Evolutionary conservation across 1,284 basidiomycete species (phyloP).

Genomic region (Rhodofomes roseus): DNA sequence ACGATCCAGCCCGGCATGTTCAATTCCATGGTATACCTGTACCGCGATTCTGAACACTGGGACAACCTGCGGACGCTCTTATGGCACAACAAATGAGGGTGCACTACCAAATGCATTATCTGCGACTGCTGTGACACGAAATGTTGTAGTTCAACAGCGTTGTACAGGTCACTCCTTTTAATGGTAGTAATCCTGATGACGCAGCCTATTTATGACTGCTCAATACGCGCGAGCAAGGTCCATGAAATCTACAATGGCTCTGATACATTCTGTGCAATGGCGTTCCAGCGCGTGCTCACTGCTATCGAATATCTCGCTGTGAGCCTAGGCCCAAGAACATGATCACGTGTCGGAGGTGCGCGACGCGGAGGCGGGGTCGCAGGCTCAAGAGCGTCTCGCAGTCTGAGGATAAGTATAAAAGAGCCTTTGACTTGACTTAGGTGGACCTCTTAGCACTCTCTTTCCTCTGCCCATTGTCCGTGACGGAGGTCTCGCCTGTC

Average conservation of each 20-base stretch:
- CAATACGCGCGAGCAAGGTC: too few relatives aligned
- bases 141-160: not conserved
- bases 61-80: slow-evolving; percentile 64
- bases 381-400: too few relatives aligned
- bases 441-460: not conserved
- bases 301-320: too few relatives aligned
- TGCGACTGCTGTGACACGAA: not conserved
- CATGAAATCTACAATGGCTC: too few relatives aligned
- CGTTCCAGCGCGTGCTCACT: too few relatives aligned
- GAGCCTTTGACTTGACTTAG: too few relatives aligned
- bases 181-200: not conserved
- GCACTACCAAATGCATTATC: not conserved
- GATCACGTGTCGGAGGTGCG: too few relatives aligned
- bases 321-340: too few relatives aligned
- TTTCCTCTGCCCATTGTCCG: not conserved
- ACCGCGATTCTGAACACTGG: slow-evolving; percentile 79
- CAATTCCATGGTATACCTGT: slow-evolving; percentile 79
- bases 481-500: not conserved
- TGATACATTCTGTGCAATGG: too few relatives aligned
- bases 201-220: too few relatives aligned
- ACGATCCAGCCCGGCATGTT: slow-evolving; percentile 93
- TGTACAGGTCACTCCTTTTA: not conserved
- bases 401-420: too few relatives aligned
- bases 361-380: too few relatives aligned
- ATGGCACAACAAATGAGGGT: slow-evolving; percentile 69